A percentile compares a stretch with the other conserved stretches of the same genome.
phyloP scores from a whole-genome alignment of 108 stramenopile species.

The Cyclostephanos tholiformis region DNA sequence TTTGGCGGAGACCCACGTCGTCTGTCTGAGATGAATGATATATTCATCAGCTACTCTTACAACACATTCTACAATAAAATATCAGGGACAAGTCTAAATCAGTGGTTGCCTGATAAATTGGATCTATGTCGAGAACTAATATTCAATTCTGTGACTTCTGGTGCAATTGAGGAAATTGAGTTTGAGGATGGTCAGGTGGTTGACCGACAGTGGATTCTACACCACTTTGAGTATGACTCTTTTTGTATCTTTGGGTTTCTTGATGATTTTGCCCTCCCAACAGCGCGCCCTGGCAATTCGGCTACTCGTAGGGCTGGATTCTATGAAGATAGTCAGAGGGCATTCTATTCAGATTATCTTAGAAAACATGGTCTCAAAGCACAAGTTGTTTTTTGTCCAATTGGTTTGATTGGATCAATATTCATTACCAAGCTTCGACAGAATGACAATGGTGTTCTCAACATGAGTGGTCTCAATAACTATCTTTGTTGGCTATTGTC shows the following conservation, averaged over 20 bases:
- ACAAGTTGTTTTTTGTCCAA: conserved; percentile 27
- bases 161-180: background rate
- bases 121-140: background rate
- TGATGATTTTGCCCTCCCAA: conserved; percentile 3
- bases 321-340: conserved; percentile 23
- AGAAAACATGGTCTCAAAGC: conserved; percentile 9
- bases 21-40: background rate
- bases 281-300: conserved; percentile 2
- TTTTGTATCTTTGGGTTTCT: conserved; percentile 2
- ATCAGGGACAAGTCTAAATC: background rate
- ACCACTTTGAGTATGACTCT: background rate
- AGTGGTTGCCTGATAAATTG: background rate
- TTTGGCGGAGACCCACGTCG: too few species aligned
- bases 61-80: background rate
- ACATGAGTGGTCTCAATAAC: conserved; percentile 19
- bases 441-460: conserved; percentile 32
- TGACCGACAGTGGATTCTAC: background rate
- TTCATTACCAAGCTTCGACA: too few species aligned
- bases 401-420: conserved; percentile 24
- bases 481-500: conserved; percentile 6
- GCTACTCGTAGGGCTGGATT: background rate
- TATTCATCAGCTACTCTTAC: background rate
- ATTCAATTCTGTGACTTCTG: background rate
- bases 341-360: conserved; percentile 38
- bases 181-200: conserved; percentile 1